Percentiles rank a stretch among this genome's conserved stretches.
phyloP scores from a whole-genome alignment of 2,329 filamentous ascomycete genomes.

The Xylogone sp. region DNA sequence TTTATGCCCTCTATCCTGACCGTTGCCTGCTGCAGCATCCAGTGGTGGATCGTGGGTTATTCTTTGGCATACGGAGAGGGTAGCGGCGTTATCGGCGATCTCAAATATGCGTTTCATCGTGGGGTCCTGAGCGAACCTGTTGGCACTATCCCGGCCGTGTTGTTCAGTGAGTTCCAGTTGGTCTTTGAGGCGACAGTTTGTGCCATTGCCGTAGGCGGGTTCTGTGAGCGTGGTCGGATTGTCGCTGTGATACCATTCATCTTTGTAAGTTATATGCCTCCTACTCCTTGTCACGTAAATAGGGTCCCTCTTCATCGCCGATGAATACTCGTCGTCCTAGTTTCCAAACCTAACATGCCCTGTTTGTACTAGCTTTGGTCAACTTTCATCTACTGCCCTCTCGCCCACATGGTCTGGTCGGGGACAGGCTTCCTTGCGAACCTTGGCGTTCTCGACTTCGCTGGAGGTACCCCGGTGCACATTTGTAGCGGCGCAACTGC shows the following conservation, averaged over 20 bases:
- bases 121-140: slow-evolving; percentile 57
- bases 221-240: slow-evolving; percentile 58
- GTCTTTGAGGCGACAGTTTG: slow-evolving; percentile 59
- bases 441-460: slow-evolving; percentile 69
- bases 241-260: slow-evolving; percentile 63
- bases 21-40: slow-evolving; percentile 47
- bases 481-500: slow-evolving; percentile 69
- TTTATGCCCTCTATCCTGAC: slow-evolving; percentile 61
- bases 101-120: slow-evolving; percentile 57
- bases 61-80: slow-evolving; percentile 57
- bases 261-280: slow-evolving; percentile 49
- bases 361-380: slow-evolving; percentile 45
- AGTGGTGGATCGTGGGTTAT: slow-evolving; percentile 61
- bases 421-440: slow-evolving; percentile 66
- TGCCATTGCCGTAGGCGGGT: slow-evolving; percentile 44
- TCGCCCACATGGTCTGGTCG: slow-evolving; percentile 79
- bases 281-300: no score
- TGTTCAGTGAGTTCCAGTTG: slow-evolving; percentile 63
- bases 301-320: no score
- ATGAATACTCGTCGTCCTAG: no score
- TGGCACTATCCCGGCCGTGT: slow-evolving; percentile 57
- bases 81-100: slow-evolving; percentile 56
- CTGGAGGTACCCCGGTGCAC: slow-evolving; percentile 72
- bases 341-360: background rate
- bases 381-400: slow-evolving; percentile 68